These are phyloP conservation scores for Lentinula edodes DNA, from an alignment of 768 basidiomycete species.

Conservation along the genomic window DNA sequence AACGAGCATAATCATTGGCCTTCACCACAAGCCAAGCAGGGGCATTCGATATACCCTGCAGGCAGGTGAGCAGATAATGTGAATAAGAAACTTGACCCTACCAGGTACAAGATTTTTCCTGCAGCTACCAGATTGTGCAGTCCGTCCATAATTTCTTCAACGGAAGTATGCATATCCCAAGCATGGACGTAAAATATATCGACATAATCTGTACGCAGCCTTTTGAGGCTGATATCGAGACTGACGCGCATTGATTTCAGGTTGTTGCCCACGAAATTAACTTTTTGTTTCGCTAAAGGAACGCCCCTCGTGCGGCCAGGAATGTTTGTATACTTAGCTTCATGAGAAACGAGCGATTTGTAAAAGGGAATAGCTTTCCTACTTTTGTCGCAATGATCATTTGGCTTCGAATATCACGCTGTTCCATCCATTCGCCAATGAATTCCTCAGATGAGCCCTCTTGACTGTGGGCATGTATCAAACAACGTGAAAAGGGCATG, in stretches of 20 bases:
- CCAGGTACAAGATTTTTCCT: conserved; percentile 39
- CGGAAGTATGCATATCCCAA: conserved; percentile 40
- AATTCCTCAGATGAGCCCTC: conserved; percentile 49
- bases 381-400: conserved; percentile 45
- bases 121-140: conserved; percentile 37
- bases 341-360: not conserved
- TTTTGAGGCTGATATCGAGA: conserved; percentile 31
- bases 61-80: conserved; percentile 7
- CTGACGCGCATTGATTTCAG: conserved; percentile 29
- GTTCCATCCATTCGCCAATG: conserved; percentile 49
- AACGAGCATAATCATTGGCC: conserved; percentile 36
- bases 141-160: conserved; percentile 41
- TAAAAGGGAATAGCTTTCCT: not conserved
- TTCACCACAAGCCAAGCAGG: conserved; percentile 35
- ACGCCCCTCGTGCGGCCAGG: conserved; percentile 22
- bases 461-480: conserved; percentile 28
- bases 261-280: conserved; percentile 43
- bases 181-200: conserved; percentile 41
- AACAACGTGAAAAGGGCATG: not conserved
- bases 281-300: conserved; percentile 23
- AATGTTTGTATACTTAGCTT: conserved; percentile 2
- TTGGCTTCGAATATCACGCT: conserved; percentile 38
- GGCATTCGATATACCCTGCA: conserved; percentile 29
- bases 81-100: not conserved
- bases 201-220: conserved; percentile 36